Evolutionary conservation across 1,139 yeast genomes (phyloP).

Genomic region (Lodderomyces elongisporus): DNA sequence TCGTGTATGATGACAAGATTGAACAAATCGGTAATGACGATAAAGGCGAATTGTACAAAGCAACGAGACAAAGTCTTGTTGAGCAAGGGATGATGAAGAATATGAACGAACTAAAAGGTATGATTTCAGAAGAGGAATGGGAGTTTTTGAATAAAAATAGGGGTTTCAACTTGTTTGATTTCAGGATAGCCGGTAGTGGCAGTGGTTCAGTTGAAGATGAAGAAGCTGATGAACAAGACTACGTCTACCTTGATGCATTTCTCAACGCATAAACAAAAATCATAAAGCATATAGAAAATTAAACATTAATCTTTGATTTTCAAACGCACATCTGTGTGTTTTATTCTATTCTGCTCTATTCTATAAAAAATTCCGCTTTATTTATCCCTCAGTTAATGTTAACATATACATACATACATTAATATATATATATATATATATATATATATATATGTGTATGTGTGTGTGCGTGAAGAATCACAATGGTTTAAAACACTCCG

Average conservation of each 20-base stretch:
- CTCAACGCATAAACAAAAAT: conserved; percentile 7
- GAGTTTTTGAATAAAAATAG: conserved; percentile 13
- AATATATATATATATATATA: no score
- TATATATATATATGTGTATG: no score
- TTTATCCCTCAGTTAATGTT: no score
- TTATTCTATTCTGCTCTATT: no score
- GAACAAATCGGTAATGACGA: conserved; percentile 46
- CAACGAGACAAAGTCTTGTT: conserved; percentile 57
- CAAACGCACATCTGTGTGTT: no score
- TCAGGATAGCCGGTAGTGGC: no score
- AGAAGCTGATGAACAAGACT: conserved; percentile 29
- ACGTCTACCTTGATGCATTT: conserved; percentile 42
- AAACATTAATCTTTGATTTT: not conserved
- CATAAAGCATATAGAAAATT: not conserved
- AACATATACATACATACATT: no score
- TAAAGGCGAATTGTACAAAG: conserved; percentile 47
- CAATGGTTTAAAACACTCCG: conserved; percentile 31
- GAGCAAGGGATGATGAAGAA: conserved; percentile 46
- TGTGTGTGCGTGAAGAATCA: no score
- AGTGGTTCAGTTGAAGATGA: conserved; percentile 14
- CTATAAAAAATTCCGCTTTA: no score
- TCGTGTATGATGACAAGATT: conserved; percentile 79
- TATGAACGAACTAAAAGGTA: conserved; percentile 3
- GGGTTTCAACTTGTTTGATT: conserved; percentile 33
- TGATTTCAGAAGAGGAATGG: conserved; percentile 2